Evolutionary conservation across 345 rosid genomes (phyloP).

Genomic region (Brassica cretica): DNA sequence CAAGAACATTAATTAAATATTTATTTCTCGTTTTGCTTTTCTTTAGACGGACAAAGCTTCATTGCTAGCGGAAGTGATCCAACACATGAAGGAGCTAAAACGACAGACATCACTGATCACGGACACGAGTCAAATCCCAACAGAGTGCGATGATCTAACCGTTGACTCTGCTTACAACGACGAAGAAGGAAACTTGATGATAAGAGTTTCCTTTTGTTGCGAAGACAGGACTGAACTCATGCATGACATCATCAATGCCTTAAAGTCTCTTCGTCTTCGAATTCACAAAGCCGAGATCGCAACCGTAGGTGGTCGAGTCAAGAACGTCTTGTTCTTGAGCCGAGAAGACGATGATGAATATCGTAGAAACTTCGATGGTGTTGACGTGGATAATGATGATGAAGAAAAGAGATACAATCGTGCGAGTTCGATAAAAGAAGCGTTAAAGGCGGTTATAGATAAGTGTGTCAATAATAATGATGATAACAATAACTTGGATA

Average conservation of each 20-base stretch:
- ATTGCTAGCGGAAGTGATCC: constrained; percentile 80
- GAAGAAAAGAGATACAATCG: constrained; percentile 41
- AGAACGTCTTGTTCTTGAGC: constrained; percentile 80
- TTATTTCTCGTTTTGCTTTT: neutral
- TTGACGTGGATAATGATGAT: constrained; percentile 11
- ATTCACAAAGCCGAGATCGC: constrained; percentile 92
- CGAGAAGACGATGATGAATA: constrained; percentile 59
- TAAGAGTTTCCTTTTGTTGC: constrained; percentile 88
- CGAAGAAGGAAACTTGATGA: constrained; percentile 79
- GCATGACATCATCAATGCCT: constrained; percentile 78
- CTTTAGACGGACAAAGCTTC: constrained; percentile 78
- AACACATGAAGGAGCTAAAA: constrained; percentile 56
- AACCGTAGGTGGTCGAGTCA: constrained; percentile 90
- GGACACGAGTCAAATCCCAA: constrained; percentile 80
- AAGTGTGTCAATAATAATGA: constrained; percentile 45
- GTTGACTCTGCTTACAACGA: constrained; percentile 67
- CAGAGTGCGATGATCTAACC: constrained; percentile 80
- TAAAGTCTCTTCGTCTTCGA: constrained; percentile 70
- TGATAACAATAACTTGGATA: constrained; percentile 52
- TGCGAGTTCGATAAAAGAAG: constrained; percentile 79
- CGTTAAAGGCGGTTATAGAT: constrained; percentile 89
- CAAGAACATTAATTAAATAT: neutral
- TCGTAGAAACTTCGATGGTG: neutral
- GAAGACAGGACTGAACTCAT: constrained; percentile 88
- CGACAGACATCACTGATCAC: constrained; percentile 59